Percentiles rank a stretch among this genome's conserved stretches.
phyloP scores from a whole-genome alignment of 140 eudicot species.

The Bidens hawaiensis region DNA sequence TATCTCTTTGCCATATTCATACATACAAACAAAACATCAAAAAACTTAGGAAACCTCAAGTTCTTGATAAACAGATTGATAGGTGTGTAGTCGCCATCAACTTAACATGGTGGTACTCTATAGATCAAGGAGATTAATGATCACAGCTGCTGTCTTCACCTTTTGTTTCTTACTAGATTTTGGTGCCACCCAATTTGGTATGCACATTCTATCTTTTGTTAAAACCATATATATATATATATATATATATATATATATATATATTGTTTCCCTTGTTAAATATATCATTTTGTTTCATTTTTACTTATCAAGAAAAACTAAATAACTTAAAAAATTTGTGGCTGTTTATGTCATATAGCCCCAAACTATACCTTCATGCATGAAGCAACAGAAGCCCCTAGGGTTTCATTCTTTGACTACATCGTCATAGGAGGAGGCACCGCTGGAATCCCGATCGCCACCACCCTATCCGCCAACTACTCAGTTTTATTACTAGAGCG shows the following conservation, averaged over 20 bases:
- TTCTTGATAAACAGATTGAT: slow-evolving; percentile 3
- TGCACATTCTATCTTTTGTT: background rate
- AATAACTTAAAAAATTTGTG: background rate
- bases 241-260: too few species aligned
- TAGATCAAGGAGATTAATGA: slow-evolving; percentile 18
- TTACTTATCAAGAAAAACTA: background rate
- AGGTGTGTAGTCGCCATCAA: background rate
- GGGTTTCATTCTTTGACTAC: slow-evolving; percentile 62
- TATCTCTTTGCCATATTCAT: background rate
- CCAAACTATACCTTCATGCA: slow-evolving; percentile 59
- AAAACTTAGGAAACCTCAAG: background rate
- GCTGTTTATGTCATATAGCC: slow-evolving; percentile 18
- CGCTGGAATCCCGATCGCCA: slow-evolving; percentile 75
- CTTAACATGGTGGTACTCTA: slow-evolving; percentile 16
- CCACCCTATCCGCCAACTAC: slow-evolving; percentile 66
- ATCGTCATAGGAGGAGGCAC: slow-evolving; percentile 84
- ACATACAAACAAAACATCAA: background rate
- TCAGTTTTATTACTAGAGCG: slow-evolving; percentile 76
- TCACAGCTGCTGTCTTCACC: slow-evolving; percentile 11
- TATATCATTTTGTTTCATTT: background rate
- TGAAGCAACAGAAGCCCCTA: slow-evolving; percentile 57
- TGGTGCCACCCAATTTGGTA: slow-evolving; percentile 34
- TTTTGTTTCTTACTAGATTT: slow-evolving; percentile 28
- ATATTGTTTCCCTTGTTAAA: too few species aligned
- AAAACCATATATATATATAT: background rate